Evolutionary conservation across 2,329 filamentous ascomycete genomes (phyloP), one percentile per base, ranked within the genome.

Genomic region (Talaromyces piceae): DNA sequence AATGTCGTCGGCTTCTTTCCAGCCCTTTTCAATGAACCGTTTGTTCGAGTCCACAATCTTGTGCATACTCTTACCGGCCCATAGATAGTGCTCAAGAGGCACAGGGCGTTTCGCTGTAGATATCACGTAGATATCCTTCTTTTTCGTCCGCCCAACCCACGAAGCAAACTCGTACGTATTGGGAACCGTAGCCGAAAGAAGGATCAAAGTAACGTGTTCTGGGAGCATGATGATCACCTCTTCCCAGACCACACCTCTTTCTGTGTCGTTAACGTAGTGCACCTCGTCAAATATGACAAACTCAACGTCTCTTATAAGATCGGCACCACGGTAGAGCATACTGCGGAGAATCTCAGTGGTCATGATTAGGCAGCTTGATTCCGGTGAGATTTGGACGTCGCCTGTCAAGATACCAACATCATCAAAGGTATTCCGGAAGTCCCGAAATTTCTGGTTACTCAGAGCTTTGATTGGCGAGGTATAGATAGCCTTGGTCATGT

Each of bases 211-310:
- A 33, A 98, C 89, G 70, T 98, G 93, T 66, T 95, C 91, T 0
- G 93, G 93, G 50, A 98, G 78, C 93, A 98, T 97, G 63, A 98
- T 98, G 63, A 98, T 98, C 61, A 98, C 93, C 70, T 98, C 93
- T 69, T 98, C 93, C 93, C 93, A 98, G 0, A 98, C 93, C 5
- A 98, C 93, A 63, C 93, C 93, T 70, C 93, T 82, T 67, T 97
- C 93, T 23, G 87, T 79, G 66, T 98, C 93, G 64, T 97, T 98
- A 58, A 98, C 91, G 65, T 98, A 98, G 70, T 98, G 93, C 2
- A 98, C 93, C 69, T 98, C 93, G 62, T 98, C 93, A 56, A 98
- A 98, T 45, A 98, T 96, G 59, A 98, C 93, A 66, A 95, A 98
- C 59, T 98, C 93, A 7, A 98, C 93, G 64, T 98, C 93, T 59